A percentile compares a stretch with the other conserved stretches of the same genome.
Conservation (phyloP, 345 rosid genomes). For the Clausena lansium region DNA sequence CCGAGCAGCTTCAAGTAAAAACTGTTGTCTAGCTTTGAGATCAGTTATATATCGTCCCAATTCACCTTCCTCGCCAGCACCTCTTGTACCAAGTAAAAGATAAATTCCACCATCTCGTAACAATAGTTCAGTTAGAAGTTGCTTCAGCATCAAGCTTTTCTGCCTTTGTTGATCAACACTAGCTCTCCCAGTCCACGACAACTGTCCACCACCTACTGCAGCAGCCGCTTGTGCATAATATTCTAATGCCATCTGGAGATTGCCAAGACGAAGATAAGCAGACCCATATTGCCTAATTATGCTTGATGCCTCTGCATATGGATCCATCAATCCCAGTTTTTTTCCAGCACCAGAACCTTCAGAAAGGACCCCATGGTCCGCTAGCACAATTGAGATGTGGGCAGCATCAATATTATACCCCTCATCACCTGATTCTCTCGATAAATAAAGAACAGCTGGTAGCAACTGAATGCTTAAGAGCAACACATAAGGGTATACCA, state of each 20-base stretch:
- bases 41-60: constrained; percentile 70
- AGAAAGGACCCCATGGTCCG: constrained; percentile 74
- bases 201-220: constrained; percentile 86
- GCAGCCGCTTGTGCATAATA: constrained; percentile 98
- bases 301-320: constrained; percentile 85
- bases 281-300: constrained; percentile 92
- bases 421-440: constrained; percentile 84
- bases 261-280: constrained; percentile 68
- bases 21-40: constrained; percentile 62
- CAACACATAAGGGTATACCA: constrained; percentile 88
- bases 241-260: constrained; percentile 75
- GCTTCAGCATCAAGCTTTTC: constrained; percentile 82
- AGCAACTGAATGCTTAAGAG: constrained; percentile 86
- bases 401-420: constrained; percentile 81
- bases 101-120: constrained; percentile 83
- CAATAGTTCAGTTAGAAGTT: constrained; percentile 83
- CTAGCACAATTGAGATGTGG: constrained; percentile 75
- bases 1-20: constrained; percentile 83
- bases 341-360: constrained; percentile 66
- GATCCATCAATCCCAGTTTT: constrained; percentile 83
- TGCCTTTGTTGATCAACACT: constrained; percentile 84
- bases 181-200: constrained; percentile 84
- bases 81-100: constrained; percentile 80
- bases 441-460: constrained; percentile 75
- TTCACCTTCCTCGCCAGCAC: constrained; percentile 94